A percentile compares a stretch with the other conserved stretches of the same genome.
Evolutionary conservation across 2,329 filamentous ascomycete species (phyloP).

Genomic region (Emmonsiellopsis sp.): DNA sequence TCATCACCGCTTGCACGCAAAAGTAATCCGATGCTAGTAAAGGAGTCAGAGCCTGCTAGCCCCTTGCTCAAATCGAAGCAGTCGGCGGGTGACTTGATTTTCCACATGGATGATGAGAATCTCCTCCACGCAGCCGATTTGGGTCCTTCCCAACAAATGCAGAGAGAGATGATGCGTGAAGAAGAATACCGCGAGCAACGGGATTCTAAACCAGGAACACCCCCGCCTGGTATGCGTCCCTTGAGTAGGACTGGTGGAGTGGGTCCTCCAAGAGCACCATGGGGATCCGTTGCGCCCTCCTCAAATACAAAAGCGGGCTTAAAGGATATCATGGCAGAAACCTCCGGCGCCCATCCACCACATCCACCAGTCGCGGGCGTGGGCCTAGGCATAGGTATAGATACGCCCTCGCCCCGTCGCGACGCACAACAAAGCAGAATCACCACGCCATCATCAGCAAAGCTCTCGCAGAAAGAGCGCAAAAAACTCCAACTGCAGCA

Average conservation of each 20-base stretch:
- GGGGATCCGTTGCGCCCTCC: conserved; percentile 43
- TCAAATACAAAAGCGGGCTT: conserved; percentile 60
- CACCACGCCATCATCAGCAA: conserved; percentile 35
- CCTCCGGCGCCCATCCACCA: conserved; percentile 43
- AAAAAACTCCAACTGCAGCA: conserved; percentile 72
- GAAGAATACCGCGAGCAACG: not conserved
- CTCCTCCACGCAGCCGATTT: conserved; percentile 6
- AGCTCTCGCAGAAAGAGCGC: conserved; percentile 83
- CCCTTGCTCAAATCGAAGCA: conserved; percentile 60
- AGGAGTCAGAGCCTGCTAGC: conserved; percentile 44
- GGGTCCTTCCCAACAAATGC: not conserved
- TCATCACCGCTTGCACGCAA: conserved; percentile 35
- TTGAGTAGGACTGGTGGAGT: not conserved
- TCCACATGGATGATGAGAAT: conserved; percentile 80
- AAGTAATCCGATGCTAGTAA: conserved; percentile 33
- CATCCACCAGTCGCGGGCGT: no score
- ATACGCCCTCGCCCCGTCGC: conserved; percentile 37
- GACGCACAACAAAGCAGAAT: conserved; percentile 28
- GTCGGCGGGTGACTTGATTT: conserved; percentile 71
- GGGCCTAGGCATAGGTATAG: conserved; percentile 41
- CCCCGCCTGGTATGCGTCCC: no score
- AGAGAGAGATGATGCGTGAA: not conserved
- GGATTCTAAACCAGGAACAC: no score
- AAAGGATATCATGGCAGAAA: conserved; percentile 65
- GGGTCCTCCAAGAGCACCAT: conserved; percentile 34